Conservation (phyloP, 2,329 filamentous ascomycete species). For the Trichophyton schoenleinii region DNA sequence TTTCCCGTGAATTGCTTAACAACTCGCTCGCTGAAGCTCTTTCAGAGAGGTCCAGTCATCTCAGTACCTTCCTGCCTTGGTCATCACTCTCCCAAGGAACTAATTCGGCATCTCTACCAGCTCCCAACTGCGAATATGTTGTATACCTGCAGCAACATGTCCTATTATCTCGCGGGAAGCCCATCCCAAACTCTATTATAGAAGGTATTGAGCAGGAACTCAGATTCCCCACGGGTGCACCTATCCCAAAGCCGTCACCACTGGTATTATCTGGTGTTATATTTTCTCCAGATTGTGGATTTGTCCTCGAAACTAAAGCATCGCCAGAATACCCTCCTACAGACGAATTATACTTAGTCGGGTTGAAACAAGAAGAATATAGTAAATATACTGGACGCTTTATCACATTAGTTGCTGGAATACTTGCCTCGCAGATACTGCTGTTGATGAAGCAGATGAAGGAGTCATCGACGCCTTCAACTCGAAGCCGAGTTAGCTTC, state of each 20-base stretch:
- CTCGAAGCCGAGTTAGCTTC: slow-evolving; percentile 51
- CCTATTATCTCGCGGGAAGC: slow-evolving; percentile 20
- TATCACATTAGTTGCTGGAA: slow-evolving; percentile 40
- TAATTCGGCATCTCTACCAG: slow-evolving; percentile 35
- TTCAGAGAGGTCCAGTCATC: slow-evolving; percentile 44
- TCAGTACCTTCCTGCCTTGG: slow-evolving; percentile 56
- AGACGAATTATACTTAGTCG: slow-evolving; percentile 41
- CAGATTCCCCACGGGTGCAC: slow-evolving; percentile 46
- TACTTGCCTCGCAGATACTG: slow-evolving; percentile 42
- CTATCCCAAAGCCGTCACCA: slow-evolving; percentile 38
- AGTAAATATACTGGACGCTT: slow-evolving; percentile 40
- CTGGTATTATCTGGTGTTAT: slow-evolving; percentile 48
- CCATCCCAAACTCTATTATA: slow-evolving; percentile 28
- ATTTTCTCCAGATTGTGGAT: slow-evolving; percentile 57
- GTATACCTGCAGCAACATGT: slow-evolving; percentile 61
- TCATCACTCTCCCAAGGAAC: slow-evolving; percentile 53
- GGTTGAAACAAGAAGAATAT: slow-evolving; percentile 46
- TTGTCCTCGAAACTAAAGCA: slow-evolving; percentile 49
- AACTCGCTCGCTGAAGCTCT: slow-evolving; percentile 57
- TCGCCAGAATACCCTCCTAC: slow-evolving; percentile 42
- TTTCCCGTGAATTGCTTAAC: slow-evolving; percentile 55
- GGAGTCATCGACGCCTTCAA: slow-evolving; percentile 52
- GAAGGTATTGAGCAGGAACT: slow-evolving; percentile 47
- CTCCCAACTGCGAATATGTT: slow-evolving; percentile 78
- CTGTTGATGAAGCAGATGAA: slow-evolving; percentile 51